Base-by-base conservation (phyloP, 768 basidiomycete genomes). In the Serendipita sp. region DNA sequence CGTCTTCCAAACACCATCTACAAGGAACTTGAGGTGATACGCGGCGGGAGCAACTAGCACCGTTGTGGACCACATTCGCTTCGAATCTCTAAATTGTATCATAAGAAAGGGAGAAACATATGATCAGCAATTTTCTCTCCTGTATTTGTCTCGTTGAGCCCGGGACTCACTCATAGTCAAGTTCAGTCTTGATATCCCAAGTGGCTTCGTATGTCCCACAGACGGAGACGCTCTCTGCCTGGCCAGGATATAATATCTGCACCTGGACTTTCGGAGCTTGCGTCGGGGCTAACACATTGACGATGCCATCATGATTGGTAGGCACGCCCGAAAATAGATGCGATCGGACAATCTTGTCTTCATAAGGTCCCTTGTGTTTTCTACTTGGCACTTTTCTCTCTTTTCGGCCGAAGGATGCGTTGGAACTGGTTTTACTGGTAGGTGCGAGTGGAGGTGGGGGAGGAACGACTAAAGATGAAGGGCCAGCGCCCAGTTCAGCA, bases 1-100 rank as follows among this genome's bases (percentile, higher is more conserved):
- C 2, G 87, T 82, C 4, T 88, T 83, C 85, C 87, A 92, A 53
- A 84, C 81, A 54, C 88, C 89, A 73, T 98, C 95, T 66, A 98
- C 89, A 68, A 97, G 83, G 78, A 96, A 98, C 65, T 93, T 90
- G 72, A 97, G 80, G 68, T 93, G 89, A 71, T 97, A 92, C 0
- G 92, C 92, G 15, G 95, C 95, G 0, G 92, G 92, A 8, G 84
- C 82, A 0, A 98, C 81, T 3, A 77, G 70, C 32, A 85, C 75
- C 5, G 73, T 68, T 7, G 69, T 51, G 3, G 67, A 63, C 70
- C 73, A 72, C 58, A 74, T 73, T 51, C 48, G 48, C 32, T 53
- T 53, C 18, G 48, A 8, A 8, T 73, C 71, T 3, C 72, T 73
- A 63, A 72, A 73, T 2, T 65, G 63, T 45, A 63, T 68, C 63